Conservation (phyloP, 2,329 filamentous ascomycete genomes). For the Colletotrichum camelliae region DNA sequence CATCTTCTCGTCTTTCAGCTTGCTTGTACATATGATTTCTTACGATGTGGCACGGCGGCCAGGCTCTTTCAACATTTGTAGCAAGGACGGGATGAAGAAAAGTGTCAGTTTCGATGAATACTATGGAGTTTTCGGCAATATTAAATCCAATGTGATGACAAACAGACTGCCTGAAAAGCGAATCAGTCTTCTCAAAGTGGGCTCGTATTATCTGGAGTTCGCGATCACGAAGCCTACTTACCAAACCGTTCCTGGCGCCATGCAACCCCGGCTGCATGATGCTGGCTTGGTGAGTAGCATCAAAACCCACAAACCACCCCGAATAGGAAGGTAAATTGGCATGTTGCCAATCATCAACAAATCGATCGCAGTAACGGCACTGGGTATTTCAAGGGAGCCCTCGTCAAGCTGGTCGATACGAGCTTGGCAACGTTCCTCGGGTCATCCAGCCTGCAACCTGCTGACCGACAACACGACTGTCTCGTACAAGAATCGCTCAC, state of each 20-base stretch:
- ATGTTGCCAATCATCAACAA: not conserved
- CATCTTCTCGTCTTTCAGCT: not conserved
- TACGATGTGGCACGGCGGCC: not conserved
- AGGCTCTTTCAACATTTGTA: not conserved
- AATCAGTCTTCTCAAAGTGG: not conserved
- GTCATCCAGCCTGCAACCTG: not conserved
- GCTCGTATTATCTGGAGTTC: not conserved
- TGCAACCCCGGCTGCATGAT: not conserved
- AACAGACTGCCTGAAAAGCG: fast-evolving
- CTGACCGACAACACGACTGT: not conserved
- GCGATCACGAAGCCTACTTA: not conserved
- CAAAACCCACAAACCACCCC: not conserved
- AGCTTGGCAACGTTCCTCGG: not conserved
- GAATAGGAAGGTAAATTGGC: not conserved
- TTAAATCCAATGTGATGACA: not conserved
- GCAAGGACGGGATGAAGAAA: not conserved
- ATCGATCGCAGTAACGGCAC: not conserved
- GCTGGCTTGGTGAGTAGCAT: not conserved
- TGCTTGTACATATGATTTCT: not conserved
- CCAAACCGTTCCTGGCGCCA: not conserved
- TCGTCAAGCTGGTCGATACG: not conserved
- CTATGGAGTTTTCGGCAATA: not conserved
- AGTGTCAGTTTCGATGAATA: not conserved
- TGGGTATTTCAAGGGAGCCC: not conserved
- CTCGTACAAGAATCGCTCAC: not conserved